A percentile compares a stretch with the other conserved stretches of the same genome.
Conservation (phyloP, 441 rosid species). For the Daphne laureola region DNA sequence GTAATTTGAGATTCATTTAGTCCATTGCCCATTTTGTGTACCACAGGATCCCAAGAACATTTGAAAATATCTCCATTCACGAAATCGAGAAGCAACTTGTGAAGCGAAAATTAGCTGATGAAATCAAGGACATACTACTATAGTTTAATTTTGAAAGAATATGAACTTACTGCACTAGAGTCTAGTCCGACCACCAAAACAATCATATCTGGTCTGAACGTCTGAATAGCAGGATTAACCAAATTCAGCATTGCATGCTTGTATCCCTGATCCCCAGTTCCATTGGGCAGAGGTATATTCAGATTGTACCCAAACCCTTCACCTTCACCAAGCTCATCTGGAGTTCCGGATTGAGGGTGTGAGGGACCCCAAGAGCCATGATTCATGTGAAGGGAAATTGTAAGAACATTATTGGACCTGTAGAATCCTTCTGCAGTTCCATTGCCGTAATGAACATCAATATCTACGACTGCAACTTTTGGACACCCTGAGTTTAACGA, state of each 20-base stretch:
- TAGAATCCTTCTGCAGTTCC: conserved; percentile 88
- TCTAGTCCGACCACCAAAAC: conserved; percentile 80
- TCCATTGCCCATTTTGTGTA: too few species aligned
- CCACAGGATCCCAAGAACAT: too few species aligned
- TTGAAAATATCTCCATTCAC: too few species aligned
- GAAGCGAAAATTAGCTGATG: too few species aligned
- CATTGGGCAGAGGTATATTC: conserved; percentile 78
- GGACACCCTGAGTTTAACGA: conserved; percentile 50
- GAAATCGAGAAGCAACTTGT: too few species aligned
- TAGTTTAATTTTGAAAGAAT: background rate
- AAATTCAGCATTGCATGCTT: conserved; percentile 49
- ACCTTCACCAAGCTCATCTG: conserved; percentile 70
- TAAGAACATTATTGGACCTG: conserved; percentile 50
- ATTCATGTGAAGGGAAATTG: conserved; percentile 85
- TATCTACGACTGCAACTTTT: conserved; percentile 60
- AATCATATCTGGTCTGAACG: conserved; percentile 59
- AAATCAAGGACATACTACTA: too few species aligned
- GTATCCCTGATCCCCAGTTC: conserved; percentile 78
- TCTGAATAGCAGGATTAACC: conserved; percentile 53
- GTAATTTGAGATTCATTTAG: too few species aligned
- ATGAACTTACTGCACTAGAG: conserved; percentile 78
- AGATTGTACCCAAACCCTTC: conserved; percentile 74
- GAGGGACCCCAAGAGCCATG: conserved; percentile 95
- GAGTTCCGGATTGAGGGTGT: conserved; percentile 66
- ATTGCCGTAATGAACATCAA: conserved; percentile 87